A percentile compares a stretch with the other conserved stretches of the same genome.
Evolutionary conservation across 768 basidiomycete genomes (phyloP).

Genomic region (Phanerochaete carnosa): DNA sequence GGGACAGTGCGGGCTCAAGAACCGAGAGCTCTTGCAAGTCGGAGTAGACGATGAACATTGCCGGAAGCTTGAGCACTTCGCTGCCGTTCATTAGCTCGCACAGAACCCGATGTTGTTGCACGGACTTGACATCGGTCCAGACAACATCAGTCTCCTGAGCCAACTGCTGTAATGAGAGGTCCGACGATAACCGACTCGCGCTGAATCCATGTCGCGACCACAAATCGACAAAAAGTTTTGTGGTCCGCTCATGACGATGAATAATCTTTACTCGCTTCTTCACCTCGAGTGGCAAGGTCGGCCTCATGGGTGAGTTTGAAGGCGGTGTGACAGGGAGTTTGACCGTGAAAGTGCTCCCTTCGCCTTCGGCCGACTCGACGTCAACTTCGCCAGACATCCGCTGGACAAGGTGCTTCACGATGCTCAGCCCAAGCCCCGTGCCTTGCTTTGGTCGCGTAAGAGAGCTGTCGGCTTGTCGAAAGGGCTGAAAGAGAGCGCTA

Average conservation of each 20-base stretch:
- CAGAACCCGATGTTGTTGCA: conserved; percentile 13
- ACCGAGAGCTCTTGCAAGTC: conserved; percentile 18
- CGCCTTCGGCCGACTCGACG: conserved; percentile 23
- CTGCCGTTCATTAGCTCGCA: conserved; percentile 12
- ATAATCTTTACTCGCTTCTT: conserved; percentile 22
- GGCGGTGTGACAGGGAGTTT: conserved; percentile 21
- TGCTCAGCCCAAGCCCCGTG: conserved; percentile 27
- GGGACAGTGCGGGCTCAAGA: conserved; percentile 19
- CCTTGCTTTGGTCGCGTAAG: conserved; percentile 23
- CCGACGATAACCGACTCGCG: neutral
- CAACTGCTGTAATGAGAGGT: conserved; percentile 10
- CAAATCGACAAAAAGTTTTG: conserved; percentile 18
- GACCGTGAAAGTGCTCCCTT: conserved; percentile 24
- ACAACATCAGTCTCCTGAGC: conserved; percentile 17
- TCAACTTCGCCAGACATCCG: conserved; percentile 27
- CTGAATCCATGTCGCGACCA: conserved; percentile 18
- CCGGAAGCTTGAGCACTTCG: neutral
- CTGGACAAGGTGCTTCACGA: conserved; percentile 28
- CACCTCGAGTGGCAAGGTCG: neutral
- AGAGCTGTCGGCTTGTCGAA: conserved; percentile 26
- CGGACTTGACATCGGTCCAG: conserved; percentile 23
- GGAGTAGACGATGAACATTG: conserved; percentile 17
- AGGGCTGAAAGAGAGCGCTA: conserved; percentile 24
- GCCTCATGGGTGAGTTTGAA: neutral
- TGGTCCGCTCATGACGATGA: conserved; percentile 19